Evolutionary conservation across 2,329 filamentous ascomycete species (phyloP).

Genomic region (Pyrenochaeta sp.): DNA sequence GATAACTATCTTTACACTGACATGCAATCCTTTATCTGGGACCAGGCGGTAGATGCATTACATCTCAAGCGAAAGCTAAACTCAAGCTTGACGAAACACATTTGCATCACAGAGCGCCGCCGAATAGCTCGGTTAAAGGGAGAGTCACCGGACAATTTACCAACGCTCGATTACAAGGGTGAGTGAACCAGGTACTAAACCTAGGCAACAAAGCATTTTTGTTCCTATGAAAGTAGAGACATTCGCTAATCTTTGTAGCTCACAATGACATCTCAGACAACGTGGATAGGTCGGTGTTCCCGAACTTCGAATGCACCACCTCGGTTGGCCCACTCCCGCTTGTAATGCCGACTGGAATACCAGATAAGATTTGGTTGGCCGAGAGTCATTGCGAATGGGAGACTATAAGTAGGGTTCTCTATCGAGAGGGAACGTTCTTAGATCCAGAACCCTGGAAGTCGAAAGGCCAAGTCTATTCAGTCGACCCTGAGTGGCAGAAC

Average conservation of each 20-base stretch:
- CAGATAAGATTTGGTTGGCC: conserved; percentile 16
- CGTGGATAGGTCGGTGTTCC: conserved; percentile 37
- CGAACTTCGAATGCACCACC: conserved; percentile 24
- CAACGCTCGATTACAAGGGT: conserved; percentile 29
- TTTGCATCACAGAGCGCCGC: conserved; percentile 41
- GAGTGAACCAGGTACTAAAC: conserved; percentile 3
- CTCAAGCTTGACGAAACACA: conserved; percentile 42
- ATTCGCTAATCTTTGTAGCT: conserved; percentile 24
- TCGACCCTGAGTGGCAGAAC: neutral
- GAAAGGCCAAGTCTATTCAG: neutral
- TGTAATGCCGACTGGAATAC: conserved; percentile 24
- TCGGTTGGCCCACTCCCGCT: conserved; percentile 9
- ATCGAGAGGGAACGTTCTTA: conserved; percentile 10
- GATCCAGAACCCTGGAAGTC: neutral
- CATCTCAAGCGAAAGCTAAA: conserved; percentile 34
- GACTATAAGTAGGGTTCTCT: conserved; percentile 18
- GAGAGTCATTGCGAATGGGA: conserved; percentile 15
- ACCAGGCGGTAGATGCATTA: conserved; percentile 37
- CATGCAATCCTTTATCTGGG: conserved; percentile 38
- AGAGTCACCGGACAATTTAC: conserved; percentile 27
- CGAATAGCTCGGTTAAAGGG: conserved; percentile 43
- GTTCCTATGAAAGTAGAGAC: neutral
- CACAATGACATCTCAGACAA: conserved; percentile 35
- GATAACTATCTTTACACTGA: conserved; percentile 36
- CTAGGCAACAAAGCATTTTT: neutral